Base-by-base conservation (phyloP, 768 basidiomycete genomes). In the Candolleomyces aberdarensis region DNA sequence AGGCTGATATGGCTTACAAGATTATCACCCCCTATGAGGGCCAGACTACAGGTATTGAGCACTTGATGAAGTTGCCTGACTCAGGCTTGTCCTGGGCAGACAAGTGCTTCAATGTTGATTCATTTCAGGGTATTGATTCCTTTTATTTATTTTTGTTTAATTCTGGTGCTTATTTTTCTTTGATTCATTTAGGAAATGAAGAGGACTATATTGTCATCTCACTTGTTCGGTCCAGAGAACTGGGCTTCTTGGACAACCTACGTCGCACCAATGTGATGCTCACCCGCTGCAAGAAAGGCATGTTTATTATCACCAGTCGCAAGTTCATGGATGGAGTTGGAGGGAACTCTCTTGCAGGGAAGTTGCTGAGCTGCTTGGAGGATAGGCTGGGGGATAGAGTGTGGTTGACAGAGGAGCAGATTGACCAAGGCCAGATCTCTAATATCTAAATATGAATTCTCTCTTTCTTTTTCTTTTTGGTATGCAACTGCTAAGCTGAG, bases 251-350 rank as follows among this genome's bases (percentile, higher is more conserved):
- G 39, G 68, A 72, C 14, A 86, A 86, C 66, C 64, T 79, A 10
- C 80, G 87, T 31, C 80, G 92, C 15, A 87, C 89, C 57, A 94
- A 94, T 85, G 92, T 94, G 60, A 92, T 94, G 91, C 85, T 94
- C 8, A 88, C 86, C 52, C 83, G 92, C 41, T 92, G 88, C 79
- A 88, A 88, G 70, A 78, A 74, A 54, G 87, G 85, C 36, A 93
- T 94, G 91, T 85, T 85, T 60, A 88, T 94, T 65, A 77, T 88
- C 56, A 79, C 87, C 20, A 89, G 78, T 65, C 75, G 76, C 63
- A 74, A 74, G n/a, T 94, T 93, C 67, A 75, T 94, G 43, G 64
- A 68, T n/a, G 80, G 81, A 10, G 67, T 72, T 67, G 91, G 84
- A 55, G 70, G 74, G 17, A 64, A 70, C 5, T 79, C 78, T 40